Evolutionary conservation across 345 rosid species (phyloP).

Genomic region (Citrus reticulata): DNA sequence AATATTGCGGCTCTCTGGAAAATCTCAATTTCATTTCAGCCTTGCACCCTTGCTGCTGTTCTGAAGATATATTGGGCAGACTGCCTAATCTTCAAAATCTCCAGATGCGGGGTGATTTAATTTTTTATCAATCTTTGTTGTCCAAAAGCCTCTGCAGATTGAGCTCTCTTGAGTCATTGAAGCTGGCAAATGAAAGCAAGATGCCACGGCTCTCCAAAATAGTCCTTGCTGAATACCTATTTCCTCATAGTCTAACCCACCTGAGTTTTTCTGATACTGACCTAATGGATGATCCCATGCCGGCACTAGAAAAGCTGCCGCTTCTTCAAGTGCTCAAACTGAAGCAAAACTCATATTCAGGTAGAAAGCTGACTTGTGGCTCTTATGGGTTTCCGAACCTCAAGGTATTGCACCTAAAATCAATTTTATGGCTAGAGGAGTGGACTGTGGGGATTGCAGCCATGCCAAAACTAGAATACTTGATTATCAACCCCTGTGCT

Average conservation of each 20-base stretch:
- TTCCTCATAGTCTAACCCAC: neutral
- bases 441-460: neutral
- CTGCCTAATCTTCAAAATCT: neutral
- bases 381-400: neutral
- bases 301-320: neutral
- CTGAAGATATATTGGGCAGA: neutral
- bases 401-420: neutral
- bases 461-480: neutral
- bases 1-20: neutral
- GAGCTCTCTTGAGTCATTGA: neutral
- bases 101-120: neutral
- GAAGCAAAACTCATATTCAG: neutral
- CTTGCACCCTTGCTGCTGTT: neutral
- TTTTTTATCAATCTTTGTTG: neutral
- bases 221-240: neutral
- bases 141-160: neutral
- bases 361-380: neutral
- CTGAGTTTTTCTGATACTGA: neutral
- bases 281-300: neutral
- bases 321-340: neutral
- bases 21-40: neutral
- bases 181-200: neutral
- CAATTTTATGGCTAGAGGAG: constrained; percentile 2
- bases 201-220: neutral
- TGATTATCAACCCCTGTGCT: neutral